Evolutionary conservation across 192 early-diverging fungal species (phyloP).

Genomic region (Geranomyces michiganensis): DNA sequence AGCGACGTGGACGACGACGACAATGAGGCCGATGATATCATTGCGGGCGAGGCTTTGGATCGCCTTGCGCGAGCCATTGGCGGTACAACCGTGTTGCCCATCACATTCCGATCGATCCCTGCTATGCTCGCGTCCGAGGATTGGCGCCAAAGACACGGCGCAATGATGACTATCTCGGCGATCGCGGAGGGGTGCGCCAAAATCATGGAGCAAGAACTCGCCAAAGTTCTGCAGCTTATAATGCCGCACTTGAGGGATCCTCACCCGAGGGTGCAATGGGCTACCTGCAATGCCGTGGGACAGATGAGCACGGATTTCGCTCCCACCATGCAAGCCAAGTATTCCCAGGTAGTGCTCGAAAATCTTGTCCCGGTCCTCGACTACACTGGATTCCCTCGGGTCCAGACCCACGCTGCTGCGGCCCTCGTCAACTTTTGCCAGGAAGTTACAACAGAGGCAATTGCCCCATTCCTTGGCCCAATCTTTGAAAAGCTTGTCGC

Average conservation of each 20-base stretch:
- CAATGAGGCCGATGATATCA: conserved; percentile 83
- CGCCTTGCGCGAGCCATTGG: conserved; percentile 77
- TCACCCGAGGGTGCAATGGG: conserved; percentile 94
- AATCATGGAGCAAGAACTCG: conserved; percentile 89
- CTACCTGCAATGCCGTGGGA: conserved; percentile 93
- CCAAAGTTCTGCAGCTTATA: conserved; percentile 78
- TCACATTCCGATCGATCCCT: conserved; percentile 87
- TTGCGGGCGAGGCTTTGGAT: conserved; percentile 96
- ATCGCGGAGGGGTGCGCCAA: conserved; percentile 97
- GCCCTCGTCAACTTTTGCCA: conserved; percentile 98
- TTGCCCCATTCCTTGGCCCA: conserved; percentile 88
- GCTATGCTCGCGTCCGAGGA: conserved; percentile 78
- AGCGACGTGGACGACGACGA: conserved; percentile 91
- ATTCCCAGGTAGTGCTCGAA: conserved; percentile 53
- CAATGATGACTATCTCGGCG: conserved; percentile 90
- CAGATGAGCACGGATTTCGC: conserved; percentile 99
- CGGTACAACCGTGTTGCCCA: conserved; percentile 87
- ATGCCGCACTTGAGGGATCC: conserved; percentile 81
- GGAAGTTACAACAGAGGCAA: conserved; percentile 76
- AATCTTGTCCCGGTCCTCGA: conserved; percentile 88
- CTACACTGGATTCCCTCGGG: conserved; percentile 72
- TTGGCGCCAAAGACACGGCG: conserved; percentile 93
- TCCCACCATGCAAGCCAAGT: conserved; percentile 43
- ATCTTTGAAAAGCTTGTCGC: conserved; percentile 85
- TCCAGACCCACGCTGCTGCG: conserved; percentile 94